Conservation (phyloP, 208 protist genomes). For the Leishmania tropica region DNA sequence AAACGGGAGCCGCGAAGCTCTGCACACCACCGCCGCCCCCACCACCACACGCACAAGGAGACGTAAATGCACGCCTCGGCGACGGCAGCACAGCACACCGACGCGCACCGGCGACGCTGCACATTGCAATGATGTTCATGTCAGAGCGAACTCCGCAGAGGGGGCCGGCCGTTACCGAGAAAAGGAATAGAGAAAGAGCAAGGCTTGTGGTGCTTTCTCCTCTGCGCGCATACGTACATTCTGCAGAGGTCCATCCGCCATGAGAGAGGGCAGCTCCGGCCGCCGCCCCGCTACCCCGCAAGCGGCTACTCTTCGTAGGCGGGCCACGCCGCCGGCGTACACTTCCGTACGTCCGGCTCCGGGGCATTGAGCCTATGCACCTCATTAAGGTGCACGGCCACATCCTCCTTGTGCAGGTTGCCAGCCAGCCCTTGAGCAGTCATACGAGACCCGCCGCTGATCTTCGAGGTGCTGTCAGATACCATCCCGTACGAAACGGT, state of each 20-base stretch:
- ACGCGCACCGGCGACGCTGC: not conserved
- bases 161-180: not conserved
- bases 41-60: not conserved
- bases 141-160: not conserved
- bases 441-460: constrained; percentile 15
- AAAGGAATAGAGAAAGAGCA: not conserved
- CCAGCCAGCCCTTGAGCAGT: constrained; percentile 10
- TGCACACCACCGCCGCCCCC: not conserved
- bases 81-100: not conserved
- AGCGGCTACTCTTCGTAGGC: constrained; percentile 14
- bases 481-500: constrained; percentile 21
- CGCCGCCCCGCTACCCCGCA: not conserved
- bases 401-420: constrained; percentile 3
- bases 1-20: not conserved
- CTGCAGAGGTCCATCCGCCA: not conserved
- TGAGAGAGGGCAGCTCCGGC: not conserved
- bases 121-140: not conserved
- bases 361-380: constrained; percentile 2
- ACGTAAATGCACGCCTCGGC: not conserved
- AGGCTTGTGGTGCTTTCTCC: not conserved
- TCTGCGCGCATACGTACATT: not conserved
- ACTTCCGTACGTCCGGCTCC: constrained; percentile 15
- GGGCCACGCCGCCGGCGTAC: not conserved
- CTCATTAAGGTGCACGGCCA: constrained; percentile 10
- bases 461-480: constrained; percentile 15